Conservation (phyloP, 148 eudicot genomes). For the Spergularia marina region DNA sequence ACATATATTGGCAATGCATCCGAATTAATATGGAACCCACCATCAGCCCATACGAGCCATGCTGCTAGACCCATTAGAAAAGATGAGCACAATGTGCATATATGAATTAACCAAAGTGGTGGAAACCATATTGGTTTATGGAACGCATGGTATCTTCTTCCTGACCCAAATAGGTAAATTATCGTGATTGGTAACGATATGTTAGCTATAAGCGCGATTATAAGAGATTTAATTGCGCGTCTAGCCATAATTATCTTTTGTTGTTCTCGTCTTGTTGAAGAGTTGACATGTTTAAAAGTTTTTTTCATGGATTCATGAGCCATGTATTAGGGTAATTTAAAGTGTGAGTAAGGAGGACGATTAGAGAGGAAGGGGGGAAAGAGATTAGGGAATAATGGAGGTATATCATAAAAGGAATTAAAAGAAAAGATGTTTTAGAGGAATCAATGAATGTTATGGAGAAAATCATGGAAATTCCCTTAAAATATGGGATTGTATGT, state of each 20-base stretch:
- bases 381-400: background rate
- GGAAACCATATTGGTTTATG: constrained; percentile 30
- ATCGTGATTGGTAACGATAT: constrained; percentile 24
- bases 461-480: constrained; percentile 21
- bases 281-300: background rate
- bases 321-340: background rate
- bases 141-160: constrained; percentile 10
- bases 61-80: constrained; percentile 35
- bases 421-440: background rate
- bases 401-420: background rate
- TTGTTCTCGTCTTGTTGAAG: constrained; percentile 7
- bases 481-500: background rate
- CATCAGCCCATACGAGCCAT: constrained; percentile 41
- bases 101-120: constrained; percentile 29
- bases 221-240: constrained; percentile 26
- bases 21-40: constrained; percentile 24
- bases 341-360: background rate
- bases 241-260: constrained; percentile 26
- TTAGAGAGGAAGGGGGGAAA: background rate
- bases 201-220: constrained; percentile 18
- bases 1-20: constrained; percentile 26
- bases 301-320: background rate
- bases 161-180: constrained; percentile 32
- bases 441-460: constrained; percentile 18
- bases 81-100: constrained; percentile 24